A percentile compares a stretch with the other conserved stretches of the same genome.
Evolutionary conservation across 306 rosid species (phyloP).

Genomic region (Cercis canadensis): DNA sequence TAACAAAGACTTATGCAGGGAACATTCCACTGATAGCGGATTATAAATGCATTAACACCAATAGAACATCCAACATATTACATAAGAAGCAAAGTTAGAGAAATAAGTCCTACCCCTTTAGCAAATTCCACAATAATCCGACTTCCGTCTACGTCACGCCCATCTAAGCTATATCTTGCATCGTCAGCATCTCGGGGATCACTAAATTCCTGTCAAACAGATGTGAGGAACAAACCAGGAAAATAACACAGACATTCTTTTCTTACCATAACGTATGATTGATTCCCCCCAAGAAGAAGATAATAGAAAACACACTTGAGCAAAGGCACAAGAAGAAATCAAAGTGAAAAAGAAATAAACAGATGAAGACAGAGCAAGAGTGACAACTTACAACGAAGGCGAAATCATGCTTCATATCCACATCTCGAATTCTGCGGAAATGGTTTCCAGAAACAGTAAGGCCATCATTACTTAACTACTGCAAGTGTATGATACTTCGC

Average conservation of each 20-base stretch:
- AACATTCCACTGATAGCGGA: background rate
- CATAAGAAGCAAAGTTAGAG: background rate
- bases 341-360: constrained; percentile 29
- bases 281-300: constrained; percentile 20
- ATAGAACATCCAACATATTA: background rate
- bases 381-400: constrained; percentile 79
- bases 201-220: constrained; percentile 71
- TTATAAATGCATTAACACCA: background rate
- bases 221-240: constrained; percentile 40
- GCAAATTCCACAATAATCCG: constrained; percentile 81
- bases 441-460: constrained; percentile 90
- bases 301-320: constrained; percentile 26
- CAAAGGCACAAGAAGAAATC: constrained; percentile 4
- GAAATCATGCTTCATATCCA: constrained; percentile 88
- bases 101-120: constrained; percentile 60
- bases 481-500: constrained; percentile 75
- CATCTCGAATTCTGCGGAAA: constrained; percentile 95
- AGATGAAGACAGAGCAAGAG: background rate
- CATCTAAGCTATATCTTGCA: constrained; percentile 79
- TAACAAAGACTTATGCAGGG: background rate
- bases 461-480: constrained; percentile 88
- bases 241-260: constrained; percentile 34
- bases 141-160: constrained; percentile 78
- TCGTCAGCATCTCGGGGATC: constrained; percentile 92
- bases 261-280: constrained; percentile 35